Conservation (phyloP, 2,329 filamentous ascomycete species). For the Nigrograna mackinnonii region DNA sequence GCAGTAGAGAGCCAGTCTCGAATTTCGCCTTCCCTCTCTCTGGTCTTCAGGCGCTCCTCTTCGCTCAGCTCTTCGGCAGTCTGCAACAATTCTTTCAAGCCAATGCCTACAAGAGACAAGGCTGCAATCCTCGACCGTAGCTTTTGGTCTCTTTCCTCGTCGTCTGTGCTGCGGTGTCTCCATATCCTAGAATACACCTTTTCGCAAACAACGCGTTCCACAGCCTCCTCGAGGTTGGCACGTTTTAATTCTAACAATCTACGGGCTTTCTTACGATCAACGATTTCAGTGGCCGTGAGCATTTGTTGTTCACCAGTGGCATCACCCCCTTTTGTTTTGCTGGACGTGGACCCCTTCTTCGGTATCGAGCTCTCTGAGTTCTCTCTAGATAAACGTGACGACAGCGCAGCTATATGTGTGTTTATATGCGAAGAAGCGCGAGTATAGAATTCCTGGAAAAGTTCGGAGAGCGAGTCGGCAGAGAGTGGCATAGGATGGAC, state of each 20-base stretch:
- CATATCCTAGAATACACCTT: constrained; percentile 84
- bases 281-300: constrained; percentile 85
- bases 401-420: constrained; percentile 82
- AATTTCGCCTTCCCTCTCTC: constrained; percentile 65
- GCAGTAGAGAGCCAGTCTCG: constrained; percentile 73
- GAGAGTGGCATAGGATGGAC: constrained; percentile 82
- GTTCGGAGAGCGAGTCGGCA: constrained; percentile 78
- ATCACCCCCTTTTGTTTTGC: constrained; percentile 37
- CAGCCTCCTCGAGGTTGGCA: constrained; percentile 80
- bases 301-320: constrained; percentile 71
- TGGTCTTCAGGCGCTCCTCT: constrained; percentile 58
- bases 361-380: constrained; percentile 51
- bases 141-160: constrained; percentile 94
- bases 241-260: constrained; percentile 79
- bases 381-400: constrained; percentile 73
- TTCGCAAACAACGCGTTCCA: constrained; percentile 84
- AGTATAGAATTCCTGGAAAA: constrained; percentile 94
- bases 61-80: constrained; percentile 58
- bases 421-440: constrained; percentile 79
- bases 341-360: constrained; percentile 46
- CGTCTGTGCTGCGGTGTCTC: constrained; percentile 86
- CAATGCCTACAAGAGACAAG: constrained; percentile 87
- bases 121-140: constrained; percentile 92
- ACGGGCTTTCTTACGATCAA: constrained; percentile 76
- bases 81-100: constrained; percentile 75